Conservation (phyloP, 2,329 filamentous ascomycete genomes). For the Emmonsiellopsis sp. region DNA sequence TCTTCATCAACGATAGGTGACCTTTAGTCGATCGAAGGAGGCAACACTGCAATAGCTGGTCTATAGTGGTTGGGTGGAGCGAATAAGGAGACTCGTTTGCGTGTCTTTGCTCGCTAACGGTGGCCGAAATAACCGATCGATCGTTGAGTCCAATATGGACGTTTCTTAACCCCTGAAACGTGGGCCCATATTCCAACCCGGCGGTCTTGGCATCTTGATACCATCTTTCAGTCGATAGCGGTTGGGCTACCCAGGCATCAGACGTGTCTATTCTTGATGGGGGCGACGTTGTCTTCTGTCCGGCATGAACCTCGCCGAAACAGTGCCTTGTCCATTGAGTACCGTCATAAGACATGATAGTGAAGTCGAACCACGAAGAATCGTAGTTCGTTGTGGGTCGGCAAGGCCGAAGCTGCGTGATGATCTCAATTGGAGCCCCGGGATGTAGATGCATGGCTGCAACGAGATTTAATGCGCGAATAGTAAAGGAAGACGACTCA, state of each 20-base stretch:
- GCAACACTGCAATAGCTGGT: background rate
- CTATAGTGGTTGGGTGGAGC: slow-evolving; percentile 2
- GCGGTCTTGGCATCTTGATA: too few species aligned
- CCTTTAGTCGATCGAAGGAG: background rate
- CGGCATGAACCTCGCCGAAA: slow-evolving; percentile 11
- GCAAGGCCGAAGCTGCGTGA: slow-evolving; percentile 4
- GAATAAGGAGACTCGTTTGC: background rate
- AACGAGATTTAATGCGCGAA: slow-evolving; percentile 13
- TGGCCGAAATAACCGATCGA: slow-evolving; percentile 7
- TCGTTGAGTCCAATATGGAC: background rate
- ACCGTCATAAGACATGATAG: slow-evolving; percentile 14
- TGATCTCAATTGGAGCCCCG: slow-evolving; percentile 3
- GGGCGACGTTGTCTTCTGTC: background rate
- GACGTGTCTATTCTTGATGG: background rate
- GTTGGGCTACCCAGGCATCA: background rate
- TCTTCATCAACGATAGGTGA: background rate
- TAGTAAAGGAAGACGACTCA: background rate
- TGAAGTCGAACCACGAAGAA: slow-evolving; percentile 15
- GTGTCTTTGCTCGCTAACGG: slow-evolving; percentile 7
- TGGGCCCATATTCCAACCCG: slow-evolving; percentile 4
- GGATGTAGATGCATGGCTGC: slow-evolving; percentile 15
- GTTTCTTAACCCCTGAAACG: background rate
- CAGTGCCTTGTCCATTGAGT: slow-evolving; percentile 19
- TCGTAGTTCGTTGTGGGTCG: slow-evolving; percentile 11
- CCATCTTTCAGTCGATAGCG: too few species aligned